Evolutionary conservation across 73 alveolate species (phyloP).

Genomic region (Stentor roeselii): DNA sequence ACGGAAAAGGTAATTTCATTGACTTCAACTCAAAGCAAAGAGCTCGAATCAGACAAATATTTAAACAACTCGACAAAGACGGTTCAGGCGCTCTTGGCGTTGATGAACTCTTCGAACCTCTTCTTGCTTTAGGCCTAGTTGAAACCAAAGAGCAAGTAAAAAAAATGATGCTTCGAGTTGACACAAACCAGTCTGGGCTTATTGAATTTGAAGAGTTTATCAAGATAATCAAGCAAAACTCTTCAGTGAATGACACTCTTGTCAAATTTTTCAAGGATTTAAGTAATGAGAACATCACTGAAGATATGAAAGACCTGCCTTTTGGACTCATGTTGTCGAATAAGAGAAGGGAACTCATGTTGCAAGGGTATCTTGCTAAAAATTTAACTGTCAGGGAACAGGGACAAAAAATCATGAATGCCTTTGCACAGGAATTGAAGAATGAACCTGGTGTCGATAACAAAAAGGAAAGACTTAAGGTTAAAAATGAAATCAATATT

Average conservation of each 20-base stretch:
- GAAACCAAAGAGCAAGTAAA: constrained; percentile 30
- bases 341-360: constrained; percentile 12
- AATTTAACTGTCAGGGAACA: neutral
- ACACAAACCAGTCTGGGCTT: constrained; percentile 17
- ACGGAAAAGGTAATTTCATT: constrained; percentile 19
- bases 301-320: constrained; percentile 1
- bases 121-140: constrained; percentile 23
- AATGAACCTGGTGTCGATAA: neutral
- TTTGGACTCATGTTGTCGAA: constrained; percentile 3
- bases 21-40: constrained; percentile 2
- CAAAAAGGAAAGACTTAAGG: neutral
- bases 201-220: constrained; percentile 30
- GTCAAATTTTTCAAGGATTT: constrained; percentile 20
- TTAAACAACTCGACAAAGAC: constrained; percentile 17
- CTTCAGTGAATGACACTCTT: neutral
- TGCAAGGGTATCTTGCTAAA: constrained; percentile 11
- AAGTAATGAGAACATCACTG: neutral
- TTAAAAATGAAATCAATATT: neutral
- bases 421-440: neutral
- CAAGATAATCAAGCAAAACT: constrained; percentile 8
- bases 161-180: neutral
- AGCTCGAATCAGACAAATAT: constrained; percentile 7
- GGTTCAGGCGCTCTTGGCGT: constrained; percentile 28
- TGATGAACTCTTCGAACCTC: constrained; percentile 27
- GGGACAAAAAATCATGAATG: neutral